phyloP scores from a whole-genome alignment of 768 basidiomycete species.

The Lactifluus piperatus region DNA sequence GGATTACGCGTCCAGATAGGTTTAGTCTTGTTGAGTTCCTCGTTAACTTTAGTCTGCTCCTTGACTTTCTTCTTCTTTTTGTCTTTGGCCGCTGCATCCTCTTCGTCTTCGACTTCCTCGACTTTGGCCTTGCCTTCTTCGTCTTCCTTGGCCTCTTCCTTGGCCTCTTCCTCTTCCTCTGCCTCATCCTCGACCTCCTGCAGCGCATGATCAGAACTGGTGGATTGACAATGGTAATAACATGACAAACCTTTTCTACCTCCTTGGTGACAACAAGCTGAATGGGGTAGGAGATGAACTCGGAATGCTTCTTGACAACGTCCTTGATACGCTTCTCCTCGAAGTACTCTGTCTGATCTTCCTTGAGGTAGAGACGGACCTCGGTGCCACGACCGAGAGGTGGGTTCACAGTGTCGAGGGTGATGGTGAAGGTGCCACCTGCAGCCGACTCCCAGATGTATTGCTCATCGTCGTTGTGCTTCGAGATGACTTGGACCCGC shows the following conservation, averaged over 20 bases:
- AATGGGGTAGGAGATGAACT: constrained; percentile 99
- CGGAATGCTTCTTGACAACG: constrained; percentile 99
- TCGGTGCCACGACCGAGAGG: constrained; percentile 91
- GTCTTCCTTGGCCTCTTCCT: constrained; percentile 55
- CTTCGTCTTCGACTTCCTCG: constrained; percentile 57
- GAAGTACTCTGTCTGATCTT: constrained; percentile 97
- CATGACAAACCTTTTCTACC: constrained; percentile 81
- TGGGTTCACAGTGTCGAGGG: constrained; percentile 82
- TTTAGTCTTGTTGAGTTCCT: constrained; percentile 99
- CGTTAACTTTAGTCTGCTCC: constrained; percentile 78
- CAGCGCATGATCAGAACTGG: constrained; percentile 16
- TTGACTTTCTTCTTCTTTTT: constrained; percentile 91
- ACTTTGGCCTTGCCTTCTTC: constrained; percentile 73
- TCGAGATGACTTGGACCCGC: constrained; percentile 96
- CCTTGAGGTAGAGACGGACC: constrained; percentile 89
- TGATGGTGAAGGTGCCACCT: constrained; percentile 99
- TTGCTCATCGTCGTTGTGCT: constrained; percentile 99
- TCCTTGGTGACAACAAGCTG: constrained; percentile 98
- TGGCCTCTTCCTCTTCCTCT: constrained; percentile 47
- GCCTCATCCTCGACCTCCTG: constrained; percentile 74
- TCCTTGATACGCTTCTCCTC: constrained; percentile 99
- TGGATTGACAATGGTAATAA: not conserved
- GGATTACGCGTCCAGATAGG: constrained; percentile 99
- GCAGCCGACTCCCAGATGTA: constrained; percentile 99
- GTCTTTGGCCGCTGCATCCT: constrained; percentile 62